phyloP scores from a whole-genome alignment of 176 grass and related monocot species.

The Musa troglodytarum region DNA sequence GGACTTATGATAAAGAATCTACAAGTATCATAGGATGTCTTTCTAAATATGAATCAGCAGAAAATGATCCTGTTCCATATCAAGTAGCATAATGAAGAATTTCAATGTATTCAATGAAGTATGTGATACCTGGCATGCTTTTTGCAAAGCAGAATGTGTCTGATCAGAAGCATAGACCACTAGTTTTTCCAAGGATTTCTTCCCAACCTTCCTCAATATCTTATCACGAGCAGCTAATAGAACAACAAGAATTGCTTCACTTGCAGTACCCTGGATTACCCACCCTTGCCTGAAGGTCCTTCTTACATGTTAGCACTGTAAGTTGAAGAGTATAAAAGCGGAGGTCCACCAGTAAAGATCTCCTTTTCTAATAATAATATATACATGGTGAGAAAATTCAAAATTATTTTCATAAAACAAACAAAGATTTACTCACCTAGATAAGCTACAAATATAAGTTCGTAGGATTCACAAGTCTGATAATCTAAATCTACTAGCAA shows the following conservation, averaged over 20 bases:
- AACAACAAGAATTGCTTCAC: constrained; percentile 27
- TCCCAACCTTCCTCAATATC: constrained; percentile 18
- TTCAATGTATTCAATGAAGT: background rate
- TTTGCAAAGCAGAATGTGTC: constrained; percentile 28
- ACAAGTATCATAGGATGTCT: background rate
- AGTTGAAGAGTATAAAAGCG: background rate
- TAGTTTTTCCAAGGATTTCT: constrained; percentile 21
- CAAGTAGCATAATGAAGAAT: background rate
- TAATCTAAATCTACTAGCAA: background rate
- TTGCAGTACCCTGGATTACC: constrained; percentile 26
- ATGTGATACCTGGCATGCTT: constrained; percentile 17
- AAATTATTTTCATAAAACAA: background rate
- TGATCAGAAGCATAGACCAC: constrained; percentile 30
- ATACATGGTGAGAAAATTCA: background rate
- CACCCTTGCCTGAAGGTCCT: constrained; percentile 15
- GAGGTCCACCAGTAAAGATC: background rate
- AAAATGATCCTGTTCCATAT: background rate
- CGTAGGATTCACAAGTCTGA: too few relatives aligned
- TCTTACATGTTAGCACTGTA: background rate
- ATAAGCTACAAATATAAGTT: background rate
- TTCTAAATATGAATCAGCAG: background rate
- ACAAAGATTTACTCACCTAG: background rate
- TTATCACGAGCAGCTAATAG: constrained; percentile 25
- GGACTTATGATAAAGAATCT: background rate
- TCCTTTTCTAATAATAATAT: background rate